A percentile compares a stretch with the other conserved stretches of the same genome.
Evolutionary conservation across 257 asterid species (phyloP).

Genomic region (Petunia axillaris): DNA sequence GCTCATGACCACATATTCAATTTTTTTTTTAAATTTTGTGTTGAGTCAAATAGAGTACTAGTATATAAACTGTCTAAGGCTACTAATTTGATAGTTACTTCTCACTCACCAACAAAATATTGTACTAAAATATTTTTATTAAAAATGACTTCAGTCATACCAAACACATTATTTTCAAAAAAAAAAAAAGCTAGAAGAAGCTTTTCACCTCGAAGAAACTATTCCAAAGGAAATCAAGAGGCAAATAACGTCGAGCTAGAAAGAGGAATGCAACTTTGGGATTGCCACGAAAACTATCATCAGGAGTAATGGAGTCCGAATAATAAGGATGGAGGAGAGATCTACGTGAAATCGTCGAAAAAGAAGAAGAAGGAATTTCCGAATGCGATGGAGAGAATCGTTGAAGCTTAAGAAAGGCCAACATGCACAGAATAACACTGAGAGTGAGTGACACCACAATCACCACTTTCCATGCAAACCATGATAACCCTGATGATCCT

Average conservation of each 20-base stretch:
- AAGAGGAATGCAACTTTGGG: constrained; percentile 81
- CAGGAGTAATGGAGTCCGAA: constrained; percentile 14
- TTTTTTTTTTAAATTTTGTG: too few relatives aligned
- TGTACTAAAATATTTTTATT: too few relatives aligned
- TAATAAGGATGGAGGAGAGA: constrained; percentile 31
- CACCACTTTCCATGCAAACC: constrained; percentile 69
- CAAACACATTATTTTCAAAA: background rate
- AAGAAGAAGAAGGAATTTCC: constrained; percentile 22
- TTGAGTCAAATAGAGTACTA: too few relatives aligned
- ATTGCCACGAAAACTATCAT: constrained; percentile 42
- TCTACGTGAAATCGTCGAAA: constrained; percentile 33
- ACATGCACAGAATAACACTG: constrained; percentile 37
- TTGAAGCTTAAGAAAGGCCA: constrained; percentile 68
- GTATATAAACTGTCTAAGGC: too few relatives aligned
- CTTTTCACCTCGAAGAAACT: constrained; percentile 68
- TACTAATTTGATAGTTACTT: too few relatives aligned
- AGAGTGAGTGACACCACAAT: constrained; percentile 48
- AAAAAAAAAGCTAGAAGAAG: background rate
- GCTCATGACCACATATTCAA: too few relatives aligned
- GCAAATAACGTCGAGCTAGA: constrained; percentile 67
- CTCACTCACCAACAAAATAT: too few relatives aligned
- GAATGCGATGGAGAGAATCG: constrained; percentile 43
- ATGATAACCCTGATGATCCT: constrained; percentile 27
- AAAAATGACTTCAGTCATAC: too few relatives aligned
- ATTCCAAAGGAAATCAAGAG: constrained; percentile 95